A percentile compares a stretch with the other conserved stretches of the same genome.
phyloP scores from a whole-genome alignment of 2,329 filamentous ascomycete genomes.

The Penicillium sclerotigenum region DNA sequence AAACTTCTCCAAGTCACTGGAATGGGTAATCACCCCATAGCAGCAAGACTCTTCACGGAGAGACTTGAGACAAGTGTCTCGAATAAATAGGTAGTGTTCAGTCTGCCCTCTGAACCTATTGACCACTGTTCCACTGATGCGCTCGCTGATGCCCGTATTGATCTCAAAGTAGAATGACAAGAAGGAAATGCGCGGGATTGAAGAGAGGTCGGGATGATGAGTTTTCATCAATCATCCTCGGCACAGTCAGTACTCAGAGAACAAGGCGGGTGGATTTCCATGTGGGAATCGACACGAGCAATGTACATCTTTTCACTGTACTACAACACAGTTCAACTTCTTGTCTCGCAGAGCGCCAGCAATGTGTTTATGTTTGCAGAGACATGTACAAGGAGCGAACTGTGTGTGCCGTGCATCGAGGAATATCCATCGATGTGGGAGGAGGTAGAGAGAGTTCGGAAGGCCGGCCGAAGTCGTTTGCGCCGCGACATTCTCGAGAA shows the following conservation, averaged over 20 bases:
- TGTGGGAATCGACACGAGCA: slow-evolving; percentile 48
- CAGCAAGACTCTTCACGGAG: slow-evolving; percentile 5
- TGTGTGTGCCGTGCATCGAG: slow-evolving; percentile 32
- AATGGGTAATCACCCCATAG: slow-evolving; percentile 21
- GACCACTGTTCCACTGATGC: slow-evolving; percentile 49
- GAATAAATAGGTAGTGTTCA: neutral
- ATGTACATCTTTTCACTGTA: slow-evolving; percentile 45
- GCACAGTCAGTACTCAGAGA: slow-evolving; percentile 35
- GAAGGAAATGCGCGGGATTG: slow-evolving; percentile 29
- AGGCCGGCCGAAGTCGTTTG: slow-evolving; percentile 36
- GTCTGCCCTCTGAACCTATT: slow-evolving; percentile 12
- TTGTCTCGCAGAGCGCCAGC: slow-evolving; percentile 31
- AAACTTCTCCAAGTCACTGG: slow-evolving; percentile 7
- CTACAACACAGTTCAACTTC: slow-evolving; percentile 60
- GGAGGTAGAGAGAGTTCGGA: slow-evolving; percentile 26
- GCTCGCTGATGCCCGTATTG: slow-evolving; percentile 51
- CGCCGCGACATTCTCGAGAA: slow-evolving; percentile 42
- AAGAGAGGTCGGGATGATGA: slow-evolving; percentile 25
- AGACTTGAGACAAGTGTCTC: neutral
- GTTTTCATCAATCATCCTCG: slow-evolving; percentile 26
- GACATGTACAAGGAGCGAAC: slow-evolving; percentile 34
- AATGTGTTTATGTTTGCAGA: slow-evolving; percentile 23
- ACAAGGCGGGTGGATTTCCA: slow-evolving; percentile 42
- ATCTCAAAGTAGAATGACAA: slow-evolving; percentile 18
- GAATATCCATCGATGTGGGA: slow-evolving; percentile 25